A percentile compares a stretch with the other conserved stretches of the same genome.
Conservation (phyloP, 495 filamentous ascomycete genomes). For the Xylaria cubensis region DNA sequence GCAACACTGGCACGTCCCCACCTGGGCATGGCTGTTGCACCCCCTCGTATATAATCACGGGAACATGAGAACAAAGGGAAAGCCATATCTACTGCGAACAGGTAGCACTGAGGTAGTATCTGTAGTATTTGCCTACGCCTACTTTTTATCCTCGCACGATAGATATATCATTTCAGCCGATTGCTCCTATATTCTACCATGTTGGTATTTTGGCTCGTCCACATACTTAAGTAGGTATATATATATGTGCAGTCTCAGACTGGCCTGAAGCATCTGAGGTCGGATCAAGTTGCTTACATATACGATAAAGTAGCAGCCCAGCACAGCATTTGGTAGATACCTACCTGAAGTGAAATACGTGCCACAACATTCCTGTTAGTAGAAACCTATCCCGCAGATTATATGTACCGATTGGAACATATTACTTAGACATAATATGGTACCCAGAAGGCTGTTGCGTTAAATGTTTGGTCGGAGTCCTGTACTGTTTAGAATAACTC, state of each 20-base stretch:
- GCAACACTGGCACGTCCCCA: neutral
- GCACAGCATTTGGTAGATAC: too few species aligned
- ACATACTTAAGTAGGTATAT: neutral
- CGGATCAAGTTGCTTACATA: neutral
- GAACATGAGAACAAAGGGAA: slow-evolving; percentile 8
- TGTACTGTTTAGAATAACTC: neutral
- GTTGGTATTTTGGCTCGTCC: neutral
- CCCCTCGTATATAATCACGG: slow-evolving; percentile 6
- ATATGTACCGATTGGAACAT: neutral
- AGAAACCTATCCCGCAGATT: neutral
- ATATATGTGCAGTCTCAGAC: neutral
- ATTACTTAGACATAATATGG: neutral
- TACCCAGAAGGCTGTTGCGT: neutral
- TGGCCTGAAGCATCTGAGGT: neutral
- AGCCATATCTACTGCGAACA: slow-evolving; percentile 1
- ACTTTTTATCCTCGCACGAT: slow-evolving; percentile 2
- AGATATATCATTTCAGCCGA: neutral
- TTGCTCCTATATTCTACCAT: neutral
- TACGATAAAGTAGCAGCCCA: too few species aligned
- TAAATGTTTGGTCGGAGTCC: neutral
- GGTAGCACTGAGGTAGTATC: neutral
- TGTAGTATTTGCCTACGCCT: slow-evolving; percentile 8
- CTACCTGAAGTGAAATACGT: neutral
- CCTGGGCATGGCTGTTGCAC: neutral
- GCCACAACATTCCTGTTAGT: neutral